These are phyloP conservation scores for Cymodocea nodosa DNA, from an alignment of 116 monocot species.

Conservation along the genomic window DNA sequence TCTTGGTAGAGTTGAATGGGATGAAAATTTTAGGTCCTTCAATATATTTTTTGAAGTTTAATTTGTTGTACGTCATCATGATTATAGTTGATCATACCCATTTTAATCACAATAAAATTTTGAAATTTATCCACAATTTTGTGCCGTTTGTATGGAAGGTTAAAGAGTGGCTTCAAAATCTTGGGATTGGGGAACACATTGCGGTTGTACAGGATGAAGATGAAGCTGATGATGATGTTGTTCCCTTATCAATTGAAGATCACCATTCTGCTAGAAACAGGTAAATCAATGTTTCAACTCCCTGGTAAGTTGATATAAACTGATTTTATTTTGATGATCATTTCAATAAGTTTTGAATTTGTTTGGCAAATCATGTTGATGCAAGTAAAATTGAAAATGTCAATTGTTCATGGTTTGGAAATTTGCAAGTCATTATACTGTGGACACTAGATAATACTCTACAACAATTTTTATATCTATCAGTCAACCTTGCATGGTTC, in stretches of 20 bases:
- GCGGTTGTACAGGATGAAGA: slow-evolving; percentile 84
- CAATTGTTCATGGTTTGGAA: no score
- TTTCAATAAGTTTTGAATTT: no score
- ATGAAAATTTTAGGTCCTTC: not conserved
- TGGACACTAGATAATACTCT: no score
- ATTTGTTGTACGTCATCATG: not conserved
- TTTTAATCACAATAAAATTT: not conserved
- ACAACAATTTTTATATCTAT: no score
- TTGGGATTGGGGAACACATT: slow-evolving; percentile 73
- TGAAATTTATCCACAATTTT: not conserved
- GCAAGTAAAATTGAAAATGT: no score
- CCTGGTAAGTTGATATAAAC: not conserved
- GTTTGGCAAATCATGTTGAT: no score
- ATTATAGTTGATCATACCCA: not conserved
- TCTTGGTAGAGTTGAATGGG: no score
- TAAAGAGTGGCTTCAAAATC: slow-evolving; percentile 98
- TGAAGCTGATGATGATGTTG: slow-evolving; percentile 66
- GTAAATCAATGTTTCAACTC: slow-evolving; percentile 13
- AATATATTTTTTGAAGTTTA: not conserved
- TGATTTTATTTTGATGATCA: no score
- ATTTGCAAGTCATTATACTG: no score
- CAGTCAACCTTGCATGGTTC: no score
- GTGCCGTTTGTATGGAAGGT: slow-evolving; percentile 31
- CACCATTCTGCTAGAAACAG: slow-evolving; percentile 64
- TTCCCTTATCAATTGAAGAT: slow-evolving; percentile 58